phyloP scores from a whole-genome alignment of 1,284 basidiomycete species.

The Cerioporus squamosus region DNA sequence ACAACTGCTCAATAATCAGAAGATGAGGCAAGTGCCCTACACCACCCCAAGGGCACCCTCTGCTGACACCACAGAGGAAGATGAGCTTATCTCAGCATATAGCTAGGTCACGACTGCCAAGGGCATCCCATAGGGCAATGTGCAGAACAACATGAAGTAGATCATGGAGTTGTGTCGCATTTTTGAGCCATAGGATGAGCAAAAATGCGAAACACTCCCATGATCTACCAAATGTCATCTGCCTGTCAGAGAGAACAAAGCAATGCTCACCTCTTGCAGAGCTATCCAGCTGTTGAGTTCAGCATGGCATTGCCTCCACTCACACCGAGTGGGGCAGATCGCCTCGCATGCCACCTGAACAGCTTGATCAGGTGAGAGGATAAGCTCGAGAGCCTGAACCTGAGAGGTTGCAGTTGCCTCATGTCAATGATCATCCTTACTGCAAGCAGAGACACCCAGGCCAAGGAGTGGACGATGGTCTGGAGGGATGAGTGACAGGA shows the following conservation, averaged over 20 bases:
- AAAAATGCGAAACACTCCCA: neutral
- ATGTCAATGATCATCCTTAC: too few relatives aligned
- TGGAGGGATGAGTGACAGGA: neutral
- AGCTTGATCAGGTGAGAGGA: constrained; percentile 12
- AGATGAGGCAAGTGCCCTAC: too few relatives aligned
- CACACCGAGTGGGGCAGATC: constrained; percentile 18
- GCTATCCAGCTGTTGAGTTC: constrained; percentile 26
- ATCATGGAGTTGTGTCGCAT: neutral
- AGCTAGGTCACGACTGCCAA: too few relatives aligned
- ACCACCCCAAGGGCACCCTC: too few relatives aligned
- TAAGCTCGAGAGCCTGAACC: neutral
- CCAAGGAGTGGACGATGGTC: neutral
- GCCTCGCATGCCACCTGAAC: constrained; percentile 21
- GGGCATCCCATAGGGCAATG: neutral
- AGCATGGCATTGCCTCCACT: constrained; percentile 23
- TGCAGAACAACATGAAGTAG: neutral
- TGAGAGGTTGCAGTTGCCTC: too few relatives aligned
- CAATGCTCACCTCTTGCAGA: constrained; percentile 23
- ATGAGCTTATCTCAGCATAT: too few relatives aligned
- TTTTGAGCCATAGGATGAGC: too few relatives aligned
- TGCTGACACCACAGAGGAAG: too few relatives aligned
- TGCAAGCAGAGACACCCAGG: neutral
- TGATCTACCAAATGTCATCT: neutral
- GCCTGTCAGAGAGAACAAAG: neutral
- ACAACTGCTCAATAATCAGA: too few relatives aligned